Evolutionary conservation across 208 protist genomes (phyloP).

Genomic region (Leishmania tarentolae): DNA sequence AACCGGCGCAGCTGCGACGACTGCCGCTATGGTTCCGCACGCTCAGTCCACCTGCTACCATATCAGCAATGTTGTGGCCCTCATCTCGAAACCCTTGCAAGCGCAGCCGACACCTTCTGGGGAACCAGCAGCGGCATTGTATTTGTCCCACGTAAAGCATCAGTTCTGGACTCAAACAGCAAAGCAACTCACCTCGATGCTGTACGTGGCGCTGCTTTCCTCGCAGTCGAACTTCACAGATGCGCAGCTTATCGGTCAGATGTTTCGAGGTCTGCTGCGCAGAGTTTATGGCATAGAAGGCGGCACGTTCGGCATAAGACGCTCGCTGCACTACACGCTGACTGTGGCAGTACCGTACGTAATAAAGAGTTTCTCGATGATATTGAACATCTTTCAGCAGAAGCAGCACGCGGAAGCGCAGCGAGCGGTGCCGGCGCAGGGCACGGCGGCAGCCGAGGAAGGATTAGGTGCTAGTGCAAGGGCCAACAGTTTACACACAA

Average conservation of each 20-base stretch:
- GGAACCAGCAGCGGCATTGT: not conserved
- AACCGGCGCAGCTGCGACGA: constrained; percentile 5
- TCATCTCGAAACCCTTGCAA: not conserved
- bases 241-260: constrained; percentile 13
- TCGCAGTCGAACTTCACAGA: constrained; percentile 13
- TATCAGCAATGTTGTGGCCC: constrained; percentile 10
- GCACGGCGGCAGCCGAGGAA: not conserved
- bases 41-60: constrained; percentile 22
- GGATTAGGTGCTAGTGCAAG: not conserved
- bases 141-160: constrained; percentile 10
- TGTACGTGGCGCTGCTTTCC: constrained; percentile 27
- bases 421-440: not conserved
- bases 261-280: constrained; percentile 13
- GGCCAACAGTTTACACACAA: not conserved
- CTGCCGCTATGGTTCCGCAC: constrained; percentile 21
- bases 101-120: not conserved
- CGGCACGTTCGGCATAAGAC: constrained; percentile 14
- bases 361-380: constrained; percentile 7
- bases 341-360: constrained; percentile 20
- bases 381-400: constrained; percentile 17
- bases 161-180: constrained; percentile 16
- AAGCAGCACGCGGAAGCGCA: constrained; percentile 2
- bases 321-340: constrained; percentile 23
- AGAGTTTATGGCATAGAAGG: constrained; percentile 12
- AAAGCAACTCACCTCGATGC: constrained; percentile 20